These are phyloP conservation scores for Antrodiella citrinella DNA, from an alignment of 768 basidiomycete genomes.

Conservation along the genomic window DNA sequence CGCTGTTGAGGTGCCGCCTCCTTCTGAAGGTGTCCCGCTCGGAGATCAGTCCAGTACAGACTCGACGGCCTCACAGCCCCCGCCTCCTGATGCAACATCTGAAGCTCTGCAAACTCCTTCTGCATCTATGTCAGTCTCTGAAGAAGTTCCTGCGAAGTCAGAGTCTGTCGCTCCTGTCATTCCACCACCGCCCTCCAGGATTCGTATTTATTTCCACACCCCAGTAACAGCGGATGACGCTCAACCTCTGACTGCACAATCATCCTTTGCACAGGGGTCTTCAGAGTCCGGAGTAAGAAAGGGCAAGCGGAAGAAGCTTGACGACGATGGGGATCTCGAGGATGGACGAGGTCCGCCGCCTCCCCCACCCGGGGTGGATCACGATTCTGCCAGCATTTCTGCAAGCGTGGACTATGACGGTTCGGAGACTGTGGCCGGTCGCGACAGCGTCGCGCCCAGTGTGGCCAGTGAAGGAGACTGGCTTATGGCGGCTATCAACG, in stretches of 20 bases:
- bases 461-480: conserved; percentile 75
- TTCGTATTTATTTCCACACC: conserved; percentile 90
- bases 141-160: conserved; percentile 4
- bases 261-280: conserved; percentile 34
- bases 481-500: conserved; percentile 83
- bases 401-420: conserved; percentile 33
- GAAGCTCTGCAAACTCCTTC: conserved; percentile 6
- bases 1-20: not conserved
- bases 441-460: conserved; percentile 60
- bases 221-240: conserved; percentile 79
- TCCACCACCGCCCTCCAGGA: conserved; percentile 61
- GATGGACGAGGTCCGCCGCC: conserved; percentile 62
- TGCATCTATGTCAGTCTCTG: conserved; percentile 8
- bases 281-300: conserved; percentile 53
- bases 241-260: conserved; percentile 60
- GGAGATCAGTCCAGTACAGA: conserved; percentile 16
- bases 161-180: conserved; percentile 18
- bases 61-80: conserved; percentile 18
- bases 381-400: conserved; percentile 40
- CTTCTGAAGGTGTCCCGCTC: conserved; percentile 6
- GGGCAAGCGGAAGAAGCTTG: conserved; percentile 84
- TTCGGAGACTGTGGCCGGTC: conserved; percentile 31
- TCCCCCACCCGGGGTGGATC: conserved; percentile 50
- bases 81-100: conserved; percentile 11
- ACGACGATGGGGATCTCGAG: conserved; percentile 76